Evolutionary conservation across 257 asterid species (phyloP).

Genomic region (Solanum chilense): DNA sequence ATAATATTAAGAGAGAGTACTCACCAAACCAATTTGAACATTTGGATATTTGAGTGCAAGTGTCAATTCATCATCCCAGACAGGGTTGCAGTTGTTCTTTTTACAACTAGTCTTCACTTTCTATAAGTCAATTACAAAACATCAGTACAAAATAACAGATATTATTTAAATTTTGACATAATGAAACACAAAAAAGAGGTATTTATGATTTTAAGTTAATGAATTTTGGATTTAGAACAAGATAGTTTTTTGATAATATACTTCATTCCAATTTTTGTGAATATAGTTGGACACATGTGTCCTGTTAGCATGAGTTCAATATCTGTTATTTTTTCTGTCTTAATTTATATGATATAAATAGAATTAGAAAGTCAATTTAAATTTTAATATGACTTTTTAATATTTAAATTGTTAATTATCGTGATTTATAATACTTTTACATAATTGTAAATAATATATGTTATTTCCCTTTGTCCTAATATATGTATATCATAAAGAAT

Average conservation of each 20-base stretch:
- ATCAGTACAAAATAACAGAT: neutral
- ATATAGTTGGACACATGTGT: neutral
- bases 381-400: too few relatives aligned
- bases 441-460: too few relatives aligned
- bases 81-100: constrained; percentile 56
- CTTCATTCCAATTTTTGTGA: neutral
- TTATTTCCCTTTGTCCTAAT: too few relatives aligned
- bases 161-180: neutral
- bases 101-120: constrained; percentile 60
- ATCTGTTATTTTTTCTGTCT: too few relatives aligned
- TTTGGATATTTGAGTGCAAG: constrained; percentile 44
- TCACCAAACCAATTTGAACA: constrained; percentile 48
- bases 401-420: too few relatives aligned
- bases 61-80: constrained; percentile 71
- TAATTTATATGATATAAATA: too few relatives aligned
- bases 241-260: neutral
- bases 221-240: neutral
- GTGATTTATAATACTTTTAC: too few relatives aligned
- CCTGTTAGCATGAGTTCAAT: rapidly evolving
- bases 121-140: constrained; percentile 21
- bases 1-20: neutral
- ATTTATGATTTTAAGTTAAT: neutral
- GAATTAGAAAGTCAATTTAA: too few relatives aligned
- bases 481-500: too few relatives aligned
- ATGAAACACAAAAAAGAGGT: neutral